A percentile compares a stretch with the other conserved stretches of the same genome.
These are phyloP conservation scores for Fusarium staphyleae DNA, from an alignment of 2,329 filamentous ascomycete species.

Conservation along the genomic window DNA sequence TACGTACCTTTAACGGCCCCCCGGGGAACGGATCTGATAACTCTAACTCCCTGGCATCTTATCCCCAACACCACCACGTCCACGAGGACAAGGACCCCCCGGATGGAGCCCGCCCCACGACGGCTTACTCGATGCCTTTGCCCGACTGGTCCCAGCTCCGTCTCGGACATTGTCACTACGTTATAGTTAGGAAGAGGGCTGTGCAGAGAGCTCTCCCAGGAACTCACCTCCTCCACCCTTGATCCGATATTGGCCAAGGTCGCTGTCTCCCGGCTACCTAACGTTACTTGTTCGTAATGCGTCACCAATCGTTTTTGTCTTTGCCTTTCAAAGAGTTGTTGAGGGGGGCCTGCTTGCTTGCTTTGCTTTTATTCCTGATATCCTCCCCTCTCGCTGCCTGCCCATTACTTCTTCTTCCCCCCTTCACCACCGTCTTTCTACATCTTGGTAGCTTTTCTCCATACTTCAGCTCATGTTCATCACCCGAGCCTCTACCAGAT, in stretches of 20 bases:
- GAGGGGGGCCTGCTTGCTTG: constrained; percentile 1
- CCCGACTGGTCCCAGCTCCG: constrained; percentile 19
- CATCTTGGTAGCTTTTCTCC: neutral
- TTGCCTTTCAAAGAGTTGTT: neutral
- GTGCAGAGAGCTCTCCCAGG: no score
- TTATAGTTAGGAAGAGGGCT: no score
- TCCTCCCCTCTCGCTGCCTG: constrained; percentile 7
- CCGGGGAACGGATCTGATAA: constrained; percentile 43
- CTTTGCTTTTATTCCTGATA: constrained; percentile 19
- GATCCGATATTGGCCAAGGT: constrained; percentile 29
- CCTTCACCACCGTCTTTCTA: neutral
- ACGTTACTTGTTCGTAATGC: constrained; percentile 3
- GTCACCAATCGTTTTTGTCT: constrained; percentile 11
- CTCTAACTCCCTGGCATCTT: constrained; percentile 34
- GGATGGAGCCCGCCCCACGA: constrained; percentile 33
- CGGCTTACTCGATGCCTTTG: neutral
- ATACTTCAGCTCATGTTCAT: constrained; percentile 33
- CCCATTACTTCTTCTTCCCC: constrained; percentile 2
- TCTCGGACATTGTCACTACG: constrained; percentile 1
- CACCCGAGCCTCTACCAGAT: constrained; percentile 21
- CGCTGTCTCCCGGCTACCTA: constrained; percentile 1
- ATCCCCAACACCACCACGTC: constrained; percentile 17
- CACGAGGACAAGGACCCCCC: neutral
- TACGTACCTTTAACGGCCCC: neutral
- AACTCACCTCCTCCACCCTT: no score